Base-by-base conservation (phyloP, 2,329 filamentous ascomycete genomes). In the Pseudogymnoascus sp. region DNA sequence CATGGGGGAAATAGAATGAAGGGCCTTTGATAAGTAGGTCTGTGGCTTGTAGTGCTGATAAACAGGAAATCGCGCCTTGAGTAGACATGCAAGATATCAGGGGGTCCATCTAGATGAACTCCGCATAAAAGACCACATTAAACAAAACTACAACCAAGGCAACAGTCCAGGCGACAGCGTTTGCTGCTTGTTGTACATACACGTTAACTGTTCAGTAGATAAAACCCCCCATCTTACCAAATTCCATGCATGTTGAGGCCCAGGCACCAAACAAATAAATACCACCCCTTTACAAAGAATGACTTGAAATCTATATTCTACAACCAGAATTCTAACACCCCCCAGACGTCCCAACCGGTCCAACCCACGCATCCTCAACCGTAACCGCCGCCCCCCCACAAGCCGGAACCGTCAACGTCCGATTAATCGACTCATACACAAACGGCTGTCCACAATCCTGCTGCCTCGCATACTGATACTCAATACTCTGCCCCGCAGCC, bases 381-480 rank as follows among this genome's bases (percentile, higher is more conserved):
- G 70, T 69, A 26, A 73, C 50, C 6, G 65, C 65, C 10, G 68
- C 66, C 26, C 68, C 67, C 4, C 72, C 73, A 65, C 77, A 79
- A 15, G 68, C 62, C 3, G 77, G 77, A 23, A 79, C 70, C 1
- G 72, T 72, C 7, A 81, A 71, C 3, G 73, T 76, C 11, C 79
- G 68, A 64, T 81, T 80, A 10, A 68, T 70, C 7, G 71, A 73
- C 73, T 82, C 80, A 65, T 76, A 80, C 7, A 80, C 76, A 33
- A 75, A 76, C 3, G 69, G 70, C 63, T 78, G 73, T 0, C 74
- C 75, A 65, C 75, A 79, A 65, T 79, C 75, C 68, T 81, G 74
- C 65, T 78, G 72, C 23, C 75, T 72, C 26, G 78, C 76, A 66
- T 80, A 83, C 66, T 75, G 75, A 66, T 82, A 83, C 61, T 68